Base-by-base conservation (phyloP, 495 filamentous ascomycete species). In the Ascodesmis nigricans region DNA sequence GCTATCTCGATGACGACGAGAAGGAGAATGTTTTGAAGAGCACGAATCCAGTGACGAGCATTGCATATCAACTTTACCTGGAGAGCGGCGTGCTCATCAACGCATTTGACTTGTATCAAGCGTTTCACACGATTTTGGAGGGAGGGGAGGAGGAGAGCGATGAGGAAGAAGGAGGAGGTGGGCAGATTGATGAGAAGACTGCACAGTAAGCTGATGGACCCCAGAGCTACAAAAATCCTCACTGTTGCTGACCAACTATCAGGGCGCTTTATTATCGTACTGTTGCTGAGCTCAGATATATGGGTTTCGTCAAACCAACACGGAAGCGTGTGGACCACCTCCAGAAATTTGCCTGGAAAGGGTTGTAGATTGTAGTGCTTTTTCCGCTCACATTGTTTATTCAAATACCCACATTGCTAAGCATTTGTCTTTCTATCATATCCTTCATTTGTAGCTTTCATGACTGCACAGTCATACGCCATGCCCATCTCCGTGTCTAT, bases 281-380 rank as follows among this genome's bases (percentile, higher is more conserved):
- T 3, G 47, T 93, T 36, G 81, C 82, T 5, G 90, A 95, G 50
- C 52, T 97, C 47, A 75, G 68, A 56, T 63, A 66, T 27, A 61
- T 95, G 57, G 84, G 84, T 13, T 71, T 92, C 60, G 61, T 93
- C 21, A 93, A 87, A 57, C 63, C 63, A 41, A 95, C 73, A 46
- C 77, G 72, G 55, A 93, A 82, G 63, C 90, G 87, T 63, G 65
- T 68, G 8, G 87, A 93, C 52, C 83, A 92, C 56, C 55, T 92
- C 42, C 73, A 78, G 11, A 95, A 92, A 56, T 56, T 79, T 35
- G 55, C 61, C 21, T 79, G 75, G 74, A 65, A 66, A 43, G 74
- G 74, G 2, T 44, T 78, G 30, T 77, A 58, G 46, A n/a, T n/a
- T n/a, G n/a, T n/a, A n/a, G n/a, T n/a, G n/a, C n/a, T n/a, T n/a